Base-by-base conservation (phyloP, 805 yeast species). In the Starmerella vaccinii region DNA sequence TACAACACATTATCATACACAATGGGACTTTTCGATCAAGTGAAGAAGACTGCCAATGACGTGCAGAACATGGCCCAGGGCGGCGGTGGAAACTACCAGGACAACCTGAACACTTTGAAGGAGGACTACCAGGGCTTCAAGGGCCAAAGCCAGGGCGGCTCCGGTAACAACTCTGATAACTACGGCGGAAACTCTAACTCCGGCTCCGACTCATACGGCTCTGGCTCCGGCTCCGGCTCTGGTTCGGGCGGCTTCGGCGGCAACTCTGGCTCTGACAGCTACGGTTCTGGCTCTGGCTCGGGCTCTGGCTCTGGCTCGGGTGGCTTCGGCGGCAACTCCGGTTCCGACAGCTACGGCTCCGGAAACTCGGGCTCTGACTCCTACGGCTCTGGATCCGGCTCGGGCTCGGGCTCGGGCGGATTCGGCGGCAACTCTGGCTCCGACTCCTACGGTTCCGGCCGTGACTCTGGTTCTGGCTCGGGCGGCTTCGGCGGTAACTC, bases 321-420 rank as follows among this genome's bases (percentile, higher is more conserved):
- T 21, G 46, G 42, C 27, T 27, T 19, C 27, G 34, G 41, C 16
- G 41, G 44, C 32, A 39, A 30, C 44, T 29, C 39, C 18, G 32
- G 49, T 47, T 46, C 55, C 16, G 27, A 51, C 49, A 41, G 53
- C n/a, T 55, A 46, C 53, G 59, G 57, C 34, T 29, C 41, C 32
- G 49, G 49, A n/a, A 53, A 52, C 54, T 54, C 52, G 49, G 51
- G 59, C 49, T 61, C 65, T 9, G 69, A 68, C 41, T 63, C 65
- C 43, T 52, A 54, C 56, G 57, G 51, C 58, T 62, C 63, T 52
- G 51, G 54, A 56, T 46, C 49, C 51, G 70, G 30, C n/a, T n/a
- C n/a, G 68, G 37, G 44, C 27, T 37, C 41, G 3, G 27, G 41
- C 41, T 37, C 41, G 46, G 29, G 46, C 24, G 49, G 49, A 35